Evolutionary conservation across 805 yeast species (phyloP).

Genomic region (Candida hungchunana): DNA sequence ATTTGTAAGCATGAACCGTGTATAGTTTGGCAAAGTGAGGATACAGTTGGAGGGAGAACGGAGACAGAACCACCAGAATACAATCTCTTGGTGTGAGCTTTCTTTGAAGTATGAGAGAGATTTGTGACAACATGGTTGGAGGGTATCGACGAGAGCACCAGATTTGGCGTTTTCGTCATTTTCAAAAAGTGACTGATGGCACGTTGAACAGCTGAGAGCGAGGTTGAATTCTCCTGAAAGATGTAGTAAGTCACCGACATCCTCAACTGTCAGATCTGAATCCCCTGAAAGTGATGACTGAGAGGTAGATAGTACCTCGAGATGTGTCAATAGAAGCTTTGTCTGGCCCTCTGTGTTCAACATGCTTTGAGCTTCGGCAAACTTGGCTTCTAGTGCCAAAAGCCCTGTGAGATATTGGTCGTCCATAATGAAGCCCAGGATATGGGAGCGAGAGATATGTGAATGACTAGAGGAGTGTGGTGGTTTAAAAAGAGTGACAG

Average conservation of each 20-base stretch:
- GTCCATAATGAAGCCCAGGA: slow-evolving; percentile 18
- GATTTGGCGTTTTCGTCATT: slow-evolving; percentile 23
- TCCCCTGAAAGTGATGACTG: slow-evolving; percentile 1
- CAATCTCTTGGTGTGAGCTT: slow-evolving; percentile 29
- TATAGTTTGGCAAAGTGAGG: slow-evolving; percentile 43
- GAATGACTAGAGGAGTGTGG: no score
- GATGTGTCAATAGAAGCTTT: slow-evolving; percentile 11
- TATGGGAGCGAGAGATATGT: no score
- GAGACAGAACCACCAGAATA: slow-evolving; percentile 43
- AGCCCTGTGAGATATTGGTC: slow-evolving; percentile 17
- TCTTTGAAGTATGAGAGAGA: slow-evolving; percentile 8
- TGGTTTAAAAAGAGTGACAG: no score
- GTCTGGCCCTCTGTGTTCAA: slow-evolving; percentile 7
- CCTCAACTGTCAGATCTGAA: slow-evolving; percentile 28
- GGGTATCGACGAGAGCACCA: slow-evolving; percentile 7
- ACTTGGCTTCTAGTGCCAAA: slow-evolving; percentile 17
- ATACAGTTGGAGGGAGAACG: slow-evolving; percentile 41
- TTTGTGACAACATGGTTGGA: slow-evolving; percentile 23
- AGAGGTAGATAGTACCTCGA: slow-evolving; percentile 11
- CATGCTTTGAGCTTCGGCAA: slow-evolving; percentile 11
- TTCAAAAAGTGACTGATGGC: slow-evolving; percentile 24
- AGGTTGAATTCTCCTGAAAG: slow-evolving; percentile 25
- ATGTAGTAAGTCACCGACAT: slow-evolving; percentile 22
- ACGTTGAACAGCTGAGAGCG: slow-evolving; percentile 23
- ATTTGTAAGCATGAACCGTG: slow-evolving; percentile 36